Evolutionary conservation across 2,329 filamentous ascomycete species (phyloP).

Genomic region (Fusarium sambucinum): DNA sequence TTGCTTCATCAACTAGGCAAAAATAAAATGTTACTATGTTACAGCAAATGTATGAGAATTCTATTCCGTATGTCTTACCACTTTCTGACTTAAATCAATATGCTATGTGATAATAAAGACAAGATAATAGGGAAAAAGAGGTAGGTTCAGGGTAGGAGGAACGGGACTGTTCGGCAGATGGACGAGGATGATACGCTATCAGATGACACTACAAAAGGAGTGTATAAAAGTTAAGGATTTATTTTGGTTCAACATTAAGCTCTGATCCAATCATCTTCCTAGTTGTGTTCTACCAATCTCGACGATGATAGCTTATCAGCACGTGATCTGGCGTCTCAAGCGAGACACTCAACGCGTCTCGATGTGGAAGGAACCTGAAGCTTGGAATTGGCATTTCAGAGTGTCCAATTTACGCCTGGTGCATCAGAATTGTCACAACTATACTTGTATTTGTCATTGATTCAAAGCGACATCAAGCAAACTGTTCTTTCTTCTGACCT

Average conservation of each 20-base stretch:
- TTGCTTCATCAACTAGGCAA: no score
- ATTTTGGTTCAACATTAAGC: fast-evolving
- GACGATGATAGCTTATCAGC: neutral
- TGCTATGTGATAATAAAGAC: neutral
- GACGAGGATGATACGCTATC: neutral
- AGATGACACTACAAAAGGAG: fast-evolving
- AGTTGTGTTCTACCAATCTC: fast-evolving
- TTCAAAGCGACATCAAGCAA: no score
- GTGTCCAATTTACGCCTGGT: neutral
- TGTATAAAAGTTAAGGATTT: neutral
- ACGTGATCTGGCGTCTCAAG: constrained; percentile 20
- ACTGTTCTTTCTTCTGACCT: neutral
- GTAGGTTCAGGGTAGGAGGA: neutral
- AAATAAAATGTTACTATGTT: no score
- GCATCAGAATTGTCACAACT: neutral
- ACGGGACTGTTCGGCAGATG: no score
- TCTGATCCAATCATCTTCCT: neutral
- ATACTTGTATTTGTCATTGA: neutral
- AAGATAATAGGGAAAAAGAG: neutral
- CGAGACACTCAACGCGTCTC: constrained; percentile 1
- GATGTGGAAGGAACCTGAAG: neutral
- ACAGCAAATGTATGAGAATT: no score
- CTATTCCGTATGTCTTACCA: no score
- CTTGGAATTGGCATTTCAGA: neutral
- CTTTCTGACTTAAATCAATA: neutral